Base-by-base conservation (phyloP, 2,329 filamentous ascomycete species). In the Setomelanomma holmii region DNA sequence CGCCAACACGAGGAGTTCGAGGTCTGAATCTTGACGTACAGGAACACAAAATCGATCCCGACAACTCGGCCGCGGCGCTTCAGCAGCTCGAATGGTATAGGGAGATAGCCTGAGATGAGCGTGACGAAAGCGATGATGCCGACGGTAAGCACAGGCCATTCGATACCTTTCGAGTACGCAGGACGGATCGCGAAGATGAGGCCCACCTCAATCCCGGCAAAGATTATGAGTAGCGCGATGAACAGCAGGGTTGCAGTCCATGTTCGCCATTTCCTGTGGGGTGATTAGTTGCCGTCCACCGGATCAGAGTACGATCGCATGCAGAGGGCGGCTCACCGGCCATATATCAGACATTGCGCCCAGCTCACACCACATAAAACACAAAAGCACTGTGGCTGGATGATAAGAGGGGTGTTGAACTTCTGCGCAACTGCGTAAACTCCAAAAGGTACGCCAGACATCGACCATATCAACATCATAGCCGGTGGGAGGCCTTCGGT, bases 381-480 rank as follows among this genome's bases (percentile, higher is more conserved):
- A 11, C 75, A 74, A 48, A 83, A 81, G 21, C 81, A 74, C 57
- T 82, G 79, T 14, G 80, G 78, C 61, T 83, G 80, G 5, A 82
- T 72, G 45, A 59, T 63, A 33, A 68, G 53, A 8, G 66, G 61
- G 10, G 66, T 59, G 27, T 66, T 83, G 69, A 83, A 81, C 16
- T 77, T 63, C 49, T 78, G 75, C 5, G 79, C 78, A 38, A 84
- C 81, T 50, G 82, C 83, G 69, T 84, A 84, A 6, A 82, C 79
- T 1, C 87, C 87, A 0, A 89, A 79, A 0, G 86, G 86, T 0
- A 89, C 82, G 0, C 86, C 87, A 1, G 86, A 86, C 69, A 80
- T 82, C 0, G 84, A 84, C 81, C 87, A 89, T 3, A 89, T 77
- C 58, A 89, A 80, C 86, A 89, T 89, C 86, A 89, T 89, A 0